phyloP scores from a whole-genome alignment of 164 flowering plant species.

The Annona squamosa region DNA sequence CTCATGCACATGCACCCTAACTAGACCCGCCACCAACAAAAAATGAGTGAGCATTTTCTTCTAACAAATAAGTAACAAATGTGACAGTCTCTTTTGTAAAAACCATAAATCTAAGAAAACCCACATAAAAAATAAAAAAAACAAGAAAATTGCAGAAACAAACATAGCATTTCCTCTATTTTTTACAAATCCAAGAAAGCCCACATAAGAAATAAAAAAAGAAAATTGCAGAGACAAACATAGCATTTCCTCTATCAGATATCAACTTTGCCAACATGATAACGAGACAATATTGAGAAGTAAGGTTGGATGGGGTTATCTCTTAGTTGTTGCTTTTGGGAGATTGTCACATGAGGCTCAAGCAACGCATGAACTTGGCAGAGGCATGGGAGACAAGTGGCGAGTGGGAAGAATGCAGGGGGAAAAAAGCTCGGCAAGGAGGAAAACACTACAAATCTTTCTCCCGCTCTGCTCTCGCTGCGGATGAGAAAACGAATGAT shows the following conservation, averaged over 20 bases:
- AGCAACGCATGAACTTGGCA: too few relatives aligned
- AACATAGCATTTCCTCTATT: not conserved
- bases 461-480: too few relatives aligned
- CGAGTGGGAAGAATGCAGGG: too few relatives aligned
- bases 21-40: too few relatives aligned
- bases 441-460: too few relatives aligned
- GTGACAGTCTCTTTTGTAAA: not conserved
- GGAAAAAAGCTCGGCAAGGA: too few relatives aligned
- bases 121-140: not conserved
- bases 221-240: not conserved
- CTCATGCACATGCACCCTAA: too few relatives aligned
- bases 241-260: not conserved
- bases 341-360: constrained; percentile 37
- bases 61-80: too few relatives aligned
- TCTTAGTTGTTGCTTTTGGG: constrained; percentile 27
- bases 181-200: not conserved
- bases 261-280: not conserved
- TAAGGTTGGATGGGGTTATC: constrained; percentile 11
- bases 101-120: not conserved
- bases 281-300: not conserved
- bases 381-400: too few relatives aligned
- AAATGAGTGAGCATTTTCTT: too few relatives aligned
- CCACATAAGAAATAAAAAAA: not conserved
- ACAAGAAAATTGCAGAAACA: not conserved
- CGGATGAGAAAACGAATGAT: too few relatives aligned